Evolutionary conservation across 768 basidiomycete genomes (phyloP), one percentile per base, ranked within the genome.

Genomic region (Suillus spraguei): DNA sequence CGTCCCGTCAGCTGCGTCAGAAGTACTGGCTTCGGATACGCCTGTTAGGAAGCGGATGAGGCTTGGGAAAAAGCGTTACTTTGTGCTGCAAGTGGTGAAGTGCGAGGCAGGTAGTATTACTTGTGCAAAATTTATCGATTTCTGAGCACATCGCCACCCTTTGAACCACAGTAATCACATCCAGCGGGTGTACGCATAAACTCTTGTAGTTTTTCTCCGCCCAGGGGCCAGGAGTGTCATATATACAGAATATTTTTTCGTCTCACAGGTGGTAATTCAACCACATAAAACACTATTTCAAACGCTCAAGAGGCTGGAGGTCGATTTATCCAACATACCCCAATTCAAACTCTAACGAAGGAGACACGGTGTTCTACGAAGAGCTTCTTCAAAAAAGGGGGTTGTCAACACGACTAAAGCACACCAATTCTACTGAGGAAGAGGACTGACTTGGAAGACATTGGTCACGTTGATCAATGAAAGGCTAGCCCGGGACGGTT

Each of bases 31-130:
- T 32, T 44, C 61, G 33, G 58, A 71, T 47, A 70, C 66, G 2
- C 75, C 73, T 7, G 67, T 66, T 60, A 74, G 63, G 62, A 74
- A 76, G 64, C 71, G 73, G 49, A 17, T 39, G 60, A 54, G n/a
- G 22, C 38, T 59, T 56, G 44, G 22, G 35, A 44, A 36, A 28
- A 5, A 13, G 2, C 32, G 13, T 33, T 17, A 8, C 24, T 22
- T 24, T 7, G 20, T 28, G 33, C 24, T n/a, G 28, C 14, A 9
- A 39, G n/a, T 28, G 7, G 49, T 17, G 9, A 50, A 17, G 7
- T 50, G 28, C 17, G 24, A 28, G 24, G 32, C 17, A 16, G 32
- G 52, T 35, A 5, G 17, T 33, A 17, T 53, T 39, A 53, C 8
- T 33, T 17, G 49, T 53, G 28, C 5, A 20, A 9, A 16, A 22